Evolutionary conservation across 2,329 filamentous ascomycete species (phyloP).

Genomic region (Fusarium zealandicum): DNA sequence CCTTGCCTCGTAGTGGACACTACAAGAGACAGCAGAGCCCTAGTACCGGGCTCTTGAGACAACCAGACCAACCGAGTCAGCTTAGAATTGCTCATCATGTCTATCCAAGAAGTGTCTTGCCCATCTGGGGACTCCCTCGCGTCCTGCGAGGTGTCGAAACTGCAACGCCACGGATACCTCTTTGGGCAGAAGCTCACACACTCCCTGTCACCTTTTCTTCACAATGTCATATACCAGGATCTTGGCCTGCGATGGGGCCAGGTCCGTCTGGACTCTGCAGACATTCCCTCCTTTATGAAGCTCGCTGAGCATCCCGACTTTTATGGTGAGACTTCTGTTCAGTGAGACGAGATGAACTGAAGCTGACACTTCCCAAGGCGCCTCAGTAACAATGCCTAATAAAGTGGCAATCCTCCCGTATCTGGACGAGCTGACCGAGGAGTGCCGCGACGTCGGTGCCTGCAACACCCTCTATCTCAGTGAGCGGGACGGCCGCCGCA

Average conservation of each 20-base stretch:
- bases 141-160: slow-evolving; percentile 34
- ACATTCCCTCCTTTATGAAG: slow-evolving; percentile 57
- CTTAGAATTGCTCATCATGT: slow-evolving; percentile 19
- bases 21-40: slow-evolving; percentile 13
- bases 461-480: slow-evolving; percentile 80
- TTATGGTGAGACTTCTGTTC: slow-evolving; percentile 58
- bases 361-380: slow-evolving; percentile 49
- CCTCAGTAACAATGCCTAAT: slow-evolving; percentile 83
- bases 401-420: slow-evolving; percentile 79
- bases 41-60: neutral
- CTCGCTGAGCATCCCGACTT: slow-evolving; percentile 65
- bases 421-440: slow-evolving; percentile 75
- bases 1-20: slow-evolving; percentile 11
- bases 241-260: slow-evolving; percentile 61
- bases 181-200: slow-evolving; percentile 64
- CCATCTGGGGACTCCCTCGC: slow-evolving; percentile 38
- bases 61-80: neutral
- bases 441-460: slow-evolving; percentile 76
- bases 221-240: slow-evolving; percentile 60
- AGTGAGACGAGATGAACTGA: neutral
- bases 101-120: slow-evolving; percentile 19
- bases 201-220: slow-evolving; percentile 63
- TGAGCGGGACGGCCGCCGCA: slow-evolving; percentile 54
- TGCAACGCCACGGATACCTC: slow-evolving; percentile 60
- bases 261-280: slow-evolving; percentile 59